Conservation (phyloP, 176 grass and related monocot species). For the Aechmea fasciata region DNA sequence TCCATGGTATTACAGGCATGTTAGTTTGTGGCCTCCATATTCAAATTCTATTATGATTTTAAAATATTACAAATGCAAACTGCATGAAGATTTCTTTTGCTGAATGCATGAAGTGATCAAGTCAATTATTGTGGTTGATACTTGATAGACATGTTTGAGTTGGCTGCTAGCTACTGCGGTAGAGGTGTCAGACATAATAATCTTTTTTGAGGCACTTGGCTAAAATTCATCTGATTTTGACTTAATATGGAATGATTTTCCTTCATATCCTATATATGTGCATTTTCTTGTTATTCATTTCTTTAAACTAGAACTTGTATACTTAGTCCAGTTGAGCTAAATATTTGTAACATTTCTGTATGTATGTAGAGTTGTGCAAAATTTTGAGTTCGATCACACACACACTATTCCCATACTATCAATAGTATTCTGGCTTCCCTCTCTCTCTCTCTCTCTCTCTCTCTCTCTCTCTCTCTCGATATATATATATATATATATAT, state of each 20-base stretch:
- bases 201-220: background rate
- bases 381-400: too few species aligned
- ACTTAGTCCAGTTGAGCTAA: too few species aligned
- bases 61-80: background rate
- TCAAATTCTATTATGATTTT: background rate
- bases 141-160: background rate
- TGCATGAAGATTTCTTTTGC: background rate
- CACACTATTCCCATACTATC: too few species aligned
- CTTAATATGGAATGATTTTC: background rate
- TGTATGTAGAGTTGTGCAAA: too few species aligned
- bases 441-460: too few species aligned
- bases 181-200: background rate
- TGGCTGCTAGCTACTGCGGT: background rate
- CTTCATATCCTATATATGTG: background rate
- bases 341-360: too few species aligned
- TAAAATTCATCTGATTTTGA: background rate
- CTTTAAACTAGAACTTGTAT: background rate
- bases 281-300: background rate
- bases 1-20: conserved; percentile 88
- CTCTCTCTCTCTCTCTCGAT: too few species aligned
- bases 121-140: background rate
- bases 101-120: background rate
- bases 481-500: too few species aligned
- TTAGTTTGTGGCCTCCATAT: conserved; percentile 7
- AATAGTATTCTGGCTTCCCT: too few species aligned